Evolutionary conservation across 2,329 filamentous ascomycete species (phyloP), one percentile per base, ranked within the genome.

Genomic region (Cadophora sp.): DNA sequence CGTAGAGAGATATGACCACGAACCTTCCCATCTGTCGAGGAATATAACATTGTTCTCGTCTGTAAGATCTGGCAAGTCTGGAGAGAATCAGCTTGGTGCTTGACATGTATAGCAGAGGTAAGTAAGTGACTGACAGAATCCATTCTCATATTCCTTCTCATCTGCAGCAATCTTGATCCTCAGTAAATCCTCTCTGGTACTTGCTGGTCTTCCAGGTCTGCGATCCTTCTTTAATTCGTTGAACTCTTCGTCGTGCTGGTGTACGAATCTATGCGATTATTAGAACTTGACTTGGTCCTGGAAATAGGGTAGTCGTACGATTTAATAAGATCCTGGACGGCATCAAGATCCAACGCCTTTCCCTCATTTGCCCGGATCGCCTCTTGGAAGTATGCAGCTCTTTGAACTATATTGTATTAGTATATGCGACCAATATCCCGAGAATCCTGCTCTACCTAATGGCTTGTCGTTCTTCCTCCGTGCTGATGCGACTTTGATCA

Each of bases 1-100:
- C 9, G 86, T 90, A 41, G 89, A 87, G 69, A 97, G 84, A 73
- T 91, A 90, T 9, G 91, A 85, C 95, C 95, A 98, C 30, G 91
- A 87, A 4, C 92, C 91, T 71, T 93, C 91, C 93, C 94, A 98
- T 24, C 84, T 83, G 70, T 87, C 85, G 48, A 98, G 79, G 71
- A 86, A 84, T 66, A 84, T 80, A 61, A 92, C 80, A 72, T 89
- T 93, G 58, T 89, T 85, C 48, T 84, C 82, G 50, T 89, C 85
- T 64, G 88, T 86, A 63, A 97, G 81, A 76, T 97, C 92, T 0
- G 95, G 94, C 48, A 96, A 79, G 68, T 87, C 88, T 90, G 64
- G 20, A 47, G 33, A 18, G 4, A 53, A 50, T 73, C 64, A 72
- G 68, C 22, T 20, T 22, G 36, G 47, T 11, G 41, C 22, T 47